Base-by-base conservation (phyloP, 345 rosid species). In the Eutrema heterophyllum region DNA sequence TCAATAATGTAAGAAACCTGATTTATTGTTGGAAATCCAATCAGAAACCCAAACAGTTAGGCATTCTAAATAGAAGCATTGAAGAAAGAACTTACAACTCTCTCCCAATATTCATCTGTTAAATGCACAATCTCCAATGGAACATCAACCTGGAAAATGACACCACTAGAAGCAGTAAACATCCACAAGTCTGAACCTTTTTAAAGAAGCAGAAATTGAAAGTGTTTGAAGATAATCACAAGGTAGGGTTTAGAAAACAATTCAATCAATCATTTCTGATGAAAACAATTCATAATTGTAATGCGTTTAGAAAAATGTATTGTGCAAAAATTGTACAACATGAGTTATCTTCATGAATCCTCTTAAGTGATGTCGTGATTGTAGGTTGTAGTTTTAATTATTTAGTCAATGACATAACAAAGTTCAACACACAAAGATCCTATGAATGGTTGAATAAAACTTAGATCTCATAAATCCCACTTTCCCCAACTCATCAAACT, bases 101-200 rank as follows among this genome's bases (percentile, higher is more conserved):
- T 89, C 32, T 88, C 81, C 96, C 98, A 94, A 70, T 91, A 94
- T 57, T 91, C 97, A 77, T 89, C 95, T 6, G 95, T 91, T 81
- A 91, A 79, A 86, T 89, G 98, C 76, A 91, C 97, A 76, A 91
- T 84, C 84, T 94, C 90, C 55, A 94, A 78, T 38, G 97, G 93
- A 21, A 94, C 85, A 68, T 84, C 80, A 75, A 91, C 90, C 98
- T 94, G 85, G 48, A 78, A 72, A 69, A 50, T 45, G 27, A 26
- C 9, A 13, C 26, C 64, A 60, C 32, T 35, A 59, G 41, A 49
- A 64, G 15, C 73, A 65, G 33, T 67, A 49, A 75, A 56, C 72
- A 65, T 46, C 72, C 2, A 18, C 59, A 66, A 43, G 36, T 35
- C 44, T 33, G 14, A 54, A 52, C 15, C 36, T 38, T 67, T 32